phyloP scores from a whole-genome alignment of 2,329 filamentous ascomycete genomes.

The Aspergillus pseudoterreus region DNA sequence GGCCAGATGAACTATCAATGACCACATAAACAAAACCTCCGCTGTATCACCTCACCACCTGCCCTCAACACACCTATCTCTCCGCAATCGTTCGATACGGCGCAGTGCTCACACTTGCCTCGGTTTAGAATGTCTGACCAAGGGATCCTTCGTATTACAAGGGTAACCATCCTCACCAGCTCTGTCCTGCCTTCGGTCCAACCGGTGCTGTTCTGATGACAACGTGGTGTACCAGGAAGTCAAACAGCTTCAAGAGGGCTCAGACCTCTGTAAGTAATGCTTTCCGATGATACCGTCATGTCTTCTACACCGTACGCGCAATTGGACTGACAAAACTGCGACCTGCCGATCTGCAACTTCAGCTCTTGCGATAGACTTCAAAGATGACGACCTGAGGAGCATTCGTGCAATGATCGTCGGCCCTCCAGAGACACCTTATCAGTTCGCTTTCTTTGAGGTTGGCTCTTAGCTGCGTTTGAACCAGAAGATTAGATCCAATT shows the following conservation, averaged over 20 bases:
- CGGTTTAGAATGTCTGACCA: conserved; percentile 66
- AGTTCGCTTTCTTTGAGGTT: conserved; percentile 96
- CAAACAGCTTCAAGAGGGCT: conserved; percentile 75
- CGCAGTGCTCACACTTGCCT: not conserved
- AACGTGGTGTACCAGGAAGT: conserved; percentile 61
- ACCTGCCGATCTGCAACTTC: not conserved
- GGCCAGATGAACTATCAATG: not conserved
- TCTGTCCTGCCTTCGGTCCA: conserved; percentile 9
- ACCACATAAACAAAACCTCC: not conserved
- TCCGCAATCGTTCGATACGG: not conserved
- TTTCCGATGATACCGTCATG: not conserved
- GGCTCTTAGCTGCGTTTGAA: no score
- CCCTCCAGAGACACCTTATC: conserved; percentile 90
- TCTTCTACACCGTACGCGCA: not conserved
- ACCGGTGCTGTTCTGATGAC: conserved; percentile 5
- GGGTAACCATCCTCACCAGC: conserved; percentile 48
- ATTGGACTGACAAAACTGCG: conserved; percentile 11
- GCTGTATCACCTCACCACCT: not conserved
- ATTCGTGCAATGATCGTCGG: conserved; percentile 86
- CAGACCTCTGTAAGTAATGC: conserved; percentile 69
- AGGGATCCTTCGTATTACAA: conserved; percentile 81
- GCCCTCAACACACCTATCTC: not conserved
- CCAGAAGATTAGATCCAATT: no score
- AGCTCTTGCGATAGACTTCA: conserved; percentile 84
- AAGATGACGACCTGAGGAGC: conserved; percentile 83